Evolutionary conservation across 352 stramenopile genomes (phyloP).

Genomic region (Pythium graminicola): DNA sequence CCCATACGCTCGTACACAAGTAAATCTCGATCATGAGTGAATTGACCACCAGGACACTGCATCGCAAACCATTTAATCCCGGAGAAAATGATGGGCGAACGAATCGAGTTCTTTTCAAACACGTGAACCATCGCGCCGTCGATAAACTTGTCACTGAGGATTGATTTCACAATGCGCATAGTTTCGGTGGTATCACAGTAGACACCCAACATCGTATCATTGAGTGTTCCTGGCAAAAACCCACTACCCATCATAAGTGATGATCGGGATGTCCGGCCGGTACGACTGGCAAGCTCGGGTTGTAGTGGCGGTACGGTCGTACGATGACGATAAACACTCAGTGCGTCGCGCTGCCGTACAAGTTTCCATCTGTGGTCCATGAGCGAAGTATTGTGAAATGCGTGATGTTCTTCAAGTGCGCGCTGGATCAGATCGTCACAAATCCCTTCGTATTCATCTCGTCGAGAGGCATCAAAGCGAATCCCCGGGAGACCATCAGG

Average conservation of each 20-base stretch:
- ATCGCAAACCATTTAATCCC: constrained; percentile 61
- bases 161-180: constrained; percentile 36
- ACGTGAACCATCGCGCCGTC: constrained; percentile 53
- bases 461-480: constrained; percentile 30
- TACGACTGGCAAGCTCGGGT: neutral
- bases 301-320: constrained; percentile 14
- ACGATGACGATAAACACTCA: constrained; percentile 50
- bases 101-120: constrained; percentile 40
- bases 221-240: constrained; percentile 44
- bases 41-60: constrained; percentile 32
- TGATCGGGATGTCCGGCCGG: constrained; percentile 20
- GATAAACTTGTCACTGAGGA: constrained; percentile 43
- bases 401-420: constrained; percentile 43
- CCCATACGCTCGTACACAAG: constrained; percentile 56
- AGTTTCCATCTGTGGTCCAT: constrained; percentile 45
- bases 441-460: constrained; percentile 35
- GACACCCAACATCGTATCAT: constrained; percentile 45
- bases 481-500: constrained; percentile 31
- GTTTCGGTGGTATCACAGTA: constrained; percentile 52
- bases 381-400: constrained; percentile 37
- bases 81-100: constrained; percentile 46
- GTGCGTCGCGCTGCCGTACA: constrained; percentile 43
- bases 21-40: constrained; percentile 52
- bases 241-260: constrained; percentile 49
- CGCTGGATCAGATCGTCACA: constrained; percentile 58